Conservation (phyloP, 345 rosid species). For the Citrus sinensis region DNA sequence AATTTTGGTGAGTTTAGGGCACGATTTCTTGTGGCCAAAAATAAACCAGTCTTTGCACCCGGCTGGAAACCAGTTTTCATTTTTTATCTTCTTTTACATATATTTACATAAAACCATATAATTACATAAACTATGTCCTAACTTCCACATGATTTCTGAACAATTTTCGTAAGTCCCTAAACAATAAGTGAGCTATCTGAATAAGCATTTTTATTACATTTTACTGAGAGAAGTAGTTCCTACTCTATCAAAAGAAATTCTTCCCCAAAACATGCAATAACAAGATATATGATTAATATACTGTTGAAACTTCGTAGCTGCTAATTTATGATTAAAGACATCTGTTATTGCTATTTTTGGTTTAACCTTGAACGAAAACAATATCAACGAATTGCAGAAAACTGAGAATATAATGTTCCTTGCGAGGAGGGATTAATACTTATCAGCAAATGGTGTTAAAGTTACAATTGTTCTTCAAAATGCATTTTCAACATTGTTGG, state of each 20-base stretch:
- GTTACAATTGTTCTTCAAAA: background rate
- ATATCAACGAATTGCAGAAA: background rate
- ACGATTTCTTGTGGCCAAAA: background rate
- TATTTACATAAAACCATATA: background rate
- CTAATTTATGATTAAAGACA: background rate
- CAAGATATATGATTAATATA: background rate
- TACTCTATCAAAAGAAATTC: too few relatives aligned
- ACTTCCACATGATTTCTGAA: background rate
- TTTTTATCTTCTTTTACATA: background rate
- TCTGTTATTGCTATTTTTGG: background rate
- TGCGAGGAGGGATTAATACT: background rate
- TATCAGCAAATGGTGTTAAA: background rate
- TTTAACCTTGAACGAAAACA: background rate
- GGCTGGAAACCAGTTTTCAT: background rate
- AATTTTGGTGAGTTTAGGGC: background rate
- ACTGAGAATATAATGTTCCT: background rate
- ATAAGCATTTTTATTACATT: background rate
- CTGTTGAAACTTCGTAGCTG: background rate
- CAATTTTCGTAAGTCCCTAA: background rate
- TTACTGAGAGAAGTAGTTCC: background rate
- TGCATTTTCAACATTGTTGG: background rate
- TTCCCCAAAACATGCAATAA: background rate
- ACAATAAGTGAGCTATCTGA: background rate
- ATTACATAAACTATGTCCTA: background rate
- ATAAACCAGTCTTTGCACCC: too few relatives aligned